Evolutionary conservation across 352 stramenopile species (phyloP), one percentile per base, ranked within the genome.

Genomic region (Pythium utonaiense): DNA sequence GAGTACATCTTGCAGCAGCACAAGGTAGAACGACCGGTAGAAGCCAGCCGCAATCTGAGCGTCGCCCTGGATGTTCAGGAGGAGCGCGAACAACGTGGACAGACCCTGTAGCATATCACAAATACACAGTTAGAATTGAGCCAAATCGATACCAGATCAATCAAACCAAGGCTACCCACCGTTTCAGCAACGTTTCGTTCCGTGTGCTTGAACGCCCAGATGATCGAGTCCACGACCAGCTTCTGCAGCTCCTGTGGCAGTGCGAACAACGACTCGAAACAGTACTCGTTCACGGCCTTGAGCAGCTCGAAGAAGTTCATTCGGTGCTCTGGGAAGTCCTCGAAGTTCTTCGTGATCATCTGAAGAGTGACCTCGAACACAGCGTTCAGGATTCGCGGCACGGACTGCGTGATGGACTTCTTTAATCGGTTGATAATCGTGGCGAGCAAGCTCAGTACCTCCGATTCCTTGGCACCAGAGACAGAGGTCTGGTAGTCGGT

Each of bases 161-260:
- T 31, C 13, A 10, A 22, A 7, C 17, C 27, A 19, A 28, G 21
- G 5, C 19, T 47, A 64, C 72, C 40, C 75, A 87, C 89, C 61
- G 90, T 99, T 67, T 99, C 97, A 21, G 95, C 90, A 57, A 99
- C 98, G 62, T 98, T 99, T 57, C 97, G 86, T 72, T 99, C 97
- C 21, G 96, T 99, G 74, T 99, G 97, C 80, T 99, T 99, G 79
- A 99, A 99, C 10, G 96, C 98, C 97, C 97, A 99, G 51, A 99
- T 98, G 63, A 99, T 96, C 48, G 92, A 97, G 77, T 99, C 96
- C 21, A 99, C 92, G 17, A 99, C 95, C 19, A 99, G 85, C 76
- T 99, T 99, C 74, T 99, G 96, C 61, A 99, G 93, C 58, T 98
- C 95, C 30, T 91, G 74, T 21, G 96, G 94, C 49, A 99, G 98